phyloP scores from a whole-genome alignment of 805 yeast genomes.

The Lipomyces orientalis region DNA sequence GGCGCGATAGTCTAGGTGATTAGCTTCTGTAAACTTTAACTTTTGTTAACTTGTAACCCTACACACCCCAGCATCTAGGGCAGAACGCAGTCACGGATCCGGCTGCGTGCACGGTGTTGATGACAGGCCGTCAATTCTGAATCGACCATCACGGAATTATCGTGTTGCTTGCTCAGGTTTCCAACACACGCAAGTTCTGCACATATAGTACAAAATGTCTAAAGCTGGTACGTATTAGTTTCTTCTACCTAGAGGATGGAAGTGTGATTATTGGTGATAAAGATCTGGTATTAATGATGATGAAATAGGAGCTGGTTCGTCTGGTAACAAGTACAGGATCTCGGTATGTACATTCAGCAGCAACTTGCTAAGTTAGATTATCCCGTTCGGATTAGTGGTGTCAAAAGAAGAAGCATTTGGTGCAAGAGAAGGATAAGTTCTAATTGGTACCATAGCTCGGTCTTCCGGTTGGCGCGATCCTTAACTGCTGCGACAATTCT shows the following conservation, averaged over 20 bases:
- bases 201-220: slow-evolving; percentile 19
- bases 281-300: slow-evolving; percentile 12
- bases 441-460: slow-evolving; percentile 67
- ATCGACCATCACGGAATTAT: neutral
- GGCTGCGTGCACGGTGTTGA: no score
- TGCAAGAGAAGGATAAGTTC: neutral
- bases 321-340: slow-evolving; percentile 99
- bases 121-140: neutral
- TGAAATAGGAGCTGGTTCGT: slow-evolving; percentile 82
- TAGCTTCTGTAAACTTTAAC: neutral
- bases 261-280: neutral
- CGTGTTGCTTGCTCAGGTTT: neutral
- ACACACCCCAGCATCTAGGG: neutral
- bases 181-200: neutral
- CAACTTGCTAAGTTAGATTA: neutral
- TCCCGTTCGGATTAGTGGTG: neutral
- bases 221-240: slow-evolving; percentile 19
- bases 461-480: slow-evolving; percentile 99
- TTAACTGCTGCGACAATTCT: slow-evolving; percentile 99
- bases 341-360: slow-evolving; percentile 70
- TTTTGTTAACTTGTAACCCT: neutral
- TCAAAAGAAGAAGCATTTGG: neutral
- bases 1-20: neutral
- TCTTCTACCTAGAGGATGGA: neutral
- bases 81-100: slow-evolving; percentile 3